Evolutionary conservation across 768 basidiomycete species (phyloP), one percentile per base, ranked within the genome.

Genomic region (Mycena polygramma): DNA sequence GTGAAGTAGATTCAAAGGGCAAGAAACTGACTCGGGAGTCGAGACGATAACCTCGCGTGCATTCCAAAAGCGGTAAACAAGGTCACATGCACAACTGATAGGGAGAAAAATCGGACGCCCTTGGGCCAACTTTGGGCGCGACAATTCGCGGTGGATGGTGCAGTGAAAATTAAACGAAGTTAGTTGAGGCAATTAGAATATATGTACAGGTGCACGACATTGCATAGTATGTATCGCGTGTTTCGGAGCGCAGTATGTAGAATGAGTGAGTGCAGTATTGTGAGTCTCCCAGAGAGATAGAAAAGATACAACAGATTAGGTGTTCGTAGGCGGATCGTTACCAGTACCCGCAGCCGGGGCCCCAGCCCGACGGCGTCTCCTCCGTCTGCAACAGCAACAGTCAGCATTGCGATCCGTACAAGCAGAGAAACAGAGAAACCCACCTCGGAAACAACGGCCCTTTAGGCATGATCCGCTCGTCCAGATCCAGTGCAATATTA

Each of bases 401-500:
- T 71, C 35, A 71, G 65, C 48, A 63, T 20, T 17, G 20, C 53
- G 15, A 30, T 30, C 8, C 9, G 10, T 41, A 36, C 8, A 11
- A 26, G 39, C 19, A 52, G 15, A 57, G 22, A n/a, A 17, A 39
- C 48, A 2, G 39, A 63, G 13, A 11, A 36, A 85, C 89, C 46
- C 65, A 93, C 92, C 93, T 88, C 52, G 94, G 94, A 80, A 95
- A 93, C 78, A 95, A 78, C 15, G 94, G 94, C 0, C 96, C 94
- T 74, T 91, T 91, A 10, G 96, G 97, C 97, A 98, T 98, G 36
- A 89, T 87, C 61, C 98, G 88, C 63, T 92, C 91, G 78, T 99
- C 98, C 72, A 99, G 81, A 78, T 99, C 98, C 52, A 98, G 83
- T 1, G 97, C 88, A 64, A 99, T 91, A 79, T 97, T 97, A 10